Base-by-base conservation (phyloP, 805 yeast species). In the Saccharomycopsis capsularis region DNA sequence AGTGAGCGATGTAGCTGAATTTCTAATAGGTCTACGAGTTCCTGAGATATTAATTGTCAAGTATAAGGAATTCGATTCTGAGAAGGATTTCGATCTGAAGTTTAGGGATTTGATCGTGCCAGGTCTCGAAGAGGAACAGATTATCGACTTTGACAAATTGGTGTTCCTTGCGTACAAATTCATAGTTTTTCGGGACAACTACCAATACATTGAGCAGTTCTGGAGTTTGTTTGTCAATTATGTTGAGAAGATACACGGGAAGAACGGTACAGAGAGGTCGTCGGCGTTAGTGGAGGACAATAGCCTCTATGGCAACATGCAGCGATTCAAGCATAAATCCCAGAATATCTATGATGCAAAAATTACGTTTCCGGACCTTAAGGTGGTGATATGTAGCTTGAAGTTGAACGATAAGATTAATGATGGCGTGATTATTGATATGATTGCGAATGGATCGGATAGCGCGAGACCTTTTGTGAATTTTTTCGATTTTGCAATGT, bases 351-450 rank as follows among this genome's bases (percentile, higher is more conserved):
- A 32, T 4, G 52, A 51, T 7, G 30, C 42, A 29, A 45, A 30
- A 25, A 44, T 51, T 13, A 41, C 47, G 9, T 48, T 38, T 22
- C 54, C 54, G 16, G 46, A 51, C n/a, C 29, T 51, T 19, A 51
- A 47, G 25, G 15, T n/a, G 37, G 36, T 51, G 9, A n/a, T 51
- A n/a, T 29, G 22, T 16, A 37, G 30, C 21, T 34, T 51, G 27
- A 47, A 48, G 37, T 29, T 51, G 30, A 30, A 35, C 13, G 48
- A 41, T 19, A 43, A 41, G 38, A 48, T 51, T 6, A 35, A 27
- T 23, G 54, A 51, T 21, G 48, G 51, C 3, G 19, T 51, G 13
- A 48, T 51, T 16, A 48, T 51, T 23, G 54, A 51, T 22, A 51
- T 51, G 54, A 38, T 51, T 11, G 48, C 54, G 5, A 39, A 24